Conservation (phyloP, 768 basidiomycete genomes). For the Kwoniella mangroviensis region DNA sequence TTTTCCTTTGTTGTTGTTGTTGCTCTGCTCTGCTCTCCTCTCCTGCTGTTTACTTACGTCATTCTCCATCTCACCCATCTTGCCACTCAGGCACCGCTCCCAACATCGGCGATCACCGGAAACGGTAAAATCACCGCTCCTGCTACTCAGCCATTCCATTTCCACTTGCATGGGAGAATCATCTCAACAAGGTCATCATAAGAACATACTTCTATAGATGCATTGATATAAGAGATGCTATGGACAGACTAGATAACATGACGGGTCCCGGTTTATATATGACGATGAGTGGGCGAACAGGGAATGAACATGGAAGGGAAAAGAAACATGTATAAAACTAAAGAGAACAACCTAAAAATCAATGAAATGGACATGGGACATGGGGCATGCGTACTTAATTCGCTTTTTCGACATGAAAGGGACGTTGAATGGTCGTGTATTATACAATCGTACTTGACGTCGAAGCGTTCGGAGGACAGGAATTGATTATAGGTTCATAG, state of each 20-base stretch:
- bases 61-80: background rate
- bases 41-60: background rate
- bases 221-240: background rate
- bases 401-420: background rate
- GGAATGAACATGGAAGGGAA: background rate
- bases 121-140: background rate
- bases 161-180: background rate
- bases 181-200: background rate
- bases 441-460: slow-evolving; percentile 5
- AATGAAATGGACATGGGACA: no score
- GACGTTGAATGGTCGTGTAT: slow-evolving; percentile 1
- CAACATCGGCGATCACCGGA: slow-evolving; percentile 11
- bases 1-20: slow-evolving; percentile 2
- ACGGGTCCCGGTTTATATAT: background rate
- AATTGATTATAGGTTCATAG: background rate
- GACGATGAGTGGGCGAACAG: no score
- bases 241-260: background rate
- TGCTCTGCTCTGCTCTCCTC: background rate
- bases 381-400: background rate
- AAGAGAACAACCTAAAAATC: no score
- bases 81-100: background rate
- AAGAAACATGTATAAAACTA: background rate
- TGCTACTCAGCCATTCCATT: background rate
- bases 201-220: background rate
- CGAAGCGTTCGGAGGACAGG: background rate